phyloP scores from a whole-genome alignment of 202 grass and related monocot species.

The Carex sylvatica region DNA sequence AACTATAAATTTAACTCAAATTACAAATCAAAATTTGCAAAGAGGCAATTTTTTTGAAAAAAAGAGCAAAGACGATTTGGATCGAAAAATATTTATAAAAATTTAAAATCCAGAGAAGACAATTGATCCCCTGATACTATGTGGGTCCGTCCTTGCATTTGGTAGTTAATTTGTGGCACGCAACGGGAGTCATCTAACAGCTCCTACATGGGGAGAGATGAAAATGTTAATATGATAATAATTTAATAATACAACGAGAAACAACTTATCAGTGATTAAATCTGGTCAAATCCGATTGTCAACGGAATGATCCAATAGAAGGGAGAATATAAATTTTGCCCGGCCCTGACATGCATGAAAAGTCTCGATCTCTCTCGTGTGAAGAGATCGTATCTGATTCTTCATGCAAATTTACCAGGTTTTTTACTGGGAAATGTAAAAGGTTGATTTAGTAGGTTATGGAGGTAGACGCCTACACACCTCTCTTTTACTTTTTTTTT shows the following conservation, averaged over 20 bases:
- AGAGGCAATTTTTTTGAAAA: no score
- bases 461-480: neutral
- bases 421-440: neutral
- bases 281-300: constrained; percentile 4
- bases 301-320: constrained; percentile 14
- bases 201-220: neutral
- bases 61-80: no score
- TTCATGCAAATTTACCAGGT: constrained; percentile 7
- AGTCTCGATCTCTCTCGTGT: constrained; percentile 24
- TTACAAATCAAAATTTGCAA: no score
- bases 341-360: constrained; percentile 1
- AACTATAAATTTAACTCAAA: no score
- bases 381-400: constrained; percentile 28
- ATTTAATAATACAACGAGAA: neutral
- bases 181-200: neutral
- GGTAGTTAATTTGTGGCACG: neutral
- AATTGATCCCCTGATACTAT: no score
- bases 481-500: constrained; percentile 11
- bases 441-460: neutral
- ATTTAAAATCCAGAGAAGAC: no score
- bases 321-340: neutral
- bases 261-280: neutral
- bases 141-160: no score
- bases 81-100: no score
- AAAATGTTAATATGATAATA: neutral